A percentile compares a stretch with the other conserved stretches of the same genome.
These are phyloP conservation scores for Erodium maritimum DNA, from an alignment of 345 rosid genomes.

Conservation along the genomic window DNA sequence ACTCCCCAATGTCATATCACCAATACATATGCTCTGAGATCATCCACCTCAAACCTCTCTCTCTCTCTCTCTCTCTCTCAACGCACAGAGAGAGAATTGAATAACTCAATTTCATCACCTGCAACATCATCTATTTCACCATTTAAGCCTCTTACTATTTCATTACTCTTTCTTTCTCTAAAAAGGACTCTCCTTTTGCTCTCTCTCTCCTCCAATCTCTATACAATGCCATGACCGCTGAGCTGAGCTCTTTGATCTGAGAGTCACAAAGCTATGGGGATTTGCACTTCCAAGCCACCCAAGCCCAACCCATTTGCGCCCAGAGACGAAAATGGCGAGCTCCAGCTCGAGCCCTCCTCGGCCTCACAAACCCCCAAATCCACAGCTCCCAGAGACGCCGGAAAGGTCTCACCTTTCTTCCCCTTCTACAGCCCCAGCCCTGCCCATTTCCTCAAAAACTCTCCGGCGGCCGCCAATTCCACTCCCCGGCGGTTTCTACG, in stretches of 20 bases:
- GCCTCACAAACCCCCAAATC: conserved; percentile 7
- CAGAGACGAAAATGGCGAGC: conserved; percentile 21
- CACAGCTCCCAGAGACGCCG: conserved; percentile 1
- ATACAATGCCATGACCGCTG: conserved; percentile 6
- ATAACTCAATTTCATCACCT: too few species aligned
- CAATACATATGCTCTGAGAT: too few species aligned
- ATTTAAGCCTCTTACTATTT: too few species aligned
- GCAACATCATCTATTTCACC: too few species aligned
- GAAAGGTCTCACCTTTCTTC: conserved; percentile 10
- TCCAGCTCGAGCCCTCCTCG: conserved; percentile 12
- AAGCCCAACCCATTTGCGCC: conserved; percentile 61
- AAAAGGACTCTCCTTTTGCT: too few species aligned
- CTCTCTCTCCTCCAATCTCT: too few species aligned
- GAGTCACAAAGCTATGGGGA: conserved; percentile 34
- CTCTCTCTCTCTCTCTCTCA: too few species aligned
- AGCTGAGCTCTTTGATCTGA: background rate
- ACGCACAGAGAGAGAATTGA: too few species aligned
- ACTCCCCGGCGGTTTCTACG: conserved; percentile 65
- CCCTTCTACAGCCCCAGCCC: conserved; percentile 19
- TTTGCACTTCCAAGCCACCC: conserved; percentile 63
- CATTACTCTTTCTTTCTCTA: too few species aligned
- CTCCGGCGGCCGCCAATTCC: conserved; percentile 29
- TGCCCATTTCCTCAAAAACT: conserved; percentile 28
- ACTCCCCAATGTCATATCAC: too few species aligned
- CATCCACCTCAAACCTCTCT: too few species aligned